Evolutionary conservation across 805 yeast genomes (phyloP), one percentile per base, ranked within the genome.

Genomic region (Saccharomycopsis vini): DNA sequence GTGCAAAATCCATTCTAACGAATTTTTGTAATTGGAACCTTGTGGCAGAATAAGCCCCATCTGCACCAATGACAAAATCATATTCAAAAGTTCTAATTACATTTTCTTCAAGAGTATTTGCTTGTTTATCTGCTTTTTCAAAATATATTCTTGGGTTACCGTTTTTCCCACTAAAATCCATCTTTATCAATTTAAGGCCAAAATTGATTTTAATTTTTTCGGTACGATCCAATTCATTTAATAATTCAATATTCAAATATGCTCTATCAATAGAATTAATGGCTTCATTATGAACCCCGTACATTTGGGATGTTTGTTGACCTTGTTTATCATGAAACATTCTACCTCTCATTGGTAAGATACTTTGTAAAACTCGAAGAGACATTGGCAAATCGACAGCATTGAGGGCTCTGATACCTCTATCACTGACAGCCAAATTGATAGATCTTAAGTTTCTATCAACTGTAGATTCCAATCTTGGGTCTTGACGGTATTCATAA

Each of bases 301-400:
- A 89, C 36, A 66, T 52, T 55, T 88, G 95, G 24, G 82, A 67
- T 50, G 72, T 77, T 57, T 77, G 79, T 18, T 62, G 59, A 0
- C 94, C 95, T 10, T 67, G 54, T 12, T 62, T 40, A 50, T 80
- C 81, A 60, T 89, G 97, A 46, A 89, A 78, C 96, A 88, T 87
- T 35, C 97, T 68, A 2, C 95, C 96, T 34, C 73, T 64, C 90
- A 89, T 84, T 2, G 96, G 96, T 21, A 85, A 81, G 20, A 84
- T 73, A 34, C 74, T 73, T 26, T 66, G 62, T 49, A 82, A 55
- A 2, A 87, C 69, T 21, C 77, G 56, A 0, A 64, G 60, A 10
- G 81, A 76, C 67, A 87, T 67, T 12, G 64, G 69, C 1, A 62
- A 58, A 56, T 82, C 88, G 10, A 88, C 78, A 40, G 67, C 70